Base-by-base conservation (phyloP, 768 basidiomycete species). In the Cantharellus anzutake region DNA sequence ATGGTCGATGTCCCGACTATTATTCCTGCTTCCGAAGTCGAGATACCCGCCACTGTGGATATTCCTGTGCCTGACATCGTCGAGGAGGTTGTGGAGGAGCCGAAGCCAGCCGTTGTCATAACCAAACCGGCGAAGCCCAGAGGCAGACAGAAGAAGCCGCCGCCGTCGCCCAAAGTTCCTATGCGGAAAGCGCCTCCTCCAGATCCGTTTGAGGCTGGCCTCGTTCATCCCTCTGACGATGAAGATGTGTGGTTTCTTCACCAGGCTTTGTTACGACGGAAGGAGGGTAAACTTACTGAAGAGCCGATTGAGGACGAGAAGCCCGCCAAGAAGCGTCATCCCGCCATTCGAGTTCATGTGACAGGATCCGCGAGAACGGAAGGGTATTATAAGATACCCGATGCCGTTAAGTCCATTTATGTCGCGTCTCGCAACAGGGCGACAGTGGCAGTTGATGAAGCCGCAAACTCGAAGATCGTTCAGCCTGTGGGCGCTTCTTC, bases 341-440 rank as follows among this genome's bases (percentile, higher is more conserved):
- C 59, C 51, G 57, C 56, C 11, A 79, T 81, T 71, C 82, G 84
- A 42, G 81, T 80, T 58, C 91, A 94, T 67, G 64, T 80, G 56
- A 85, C 86, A 1, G 92, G 93, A 34, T 85, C 87, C 40, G 90
- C 91, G 16, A 81, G 94, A 14, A 90, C 92, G 1, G 89, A 97
- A 69, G 94, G 96, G 2, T 92, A 83, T 71, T 94, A 94, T 78
- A 88, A 91, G 74, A 89, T 98, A 68, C 83, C 89, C 0, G 85
- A 89, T 66, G 79, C 83, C 3, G 87, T 91, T 68, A 96, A 96
- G 73, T 84, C 89, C 0, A 80, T 80, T 2, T 97, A 98, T 65
- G 86, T 98, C 50, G 84, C 88, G 3, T 89, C 94, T 69, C 78
- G 59, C 72, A 75, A 75, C 59, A 66, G 68, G 59, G 60, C 59